phyloP scores from a whole-genome alignment of 208 protist species.

The Wallacemonas collosoma region DNA sequence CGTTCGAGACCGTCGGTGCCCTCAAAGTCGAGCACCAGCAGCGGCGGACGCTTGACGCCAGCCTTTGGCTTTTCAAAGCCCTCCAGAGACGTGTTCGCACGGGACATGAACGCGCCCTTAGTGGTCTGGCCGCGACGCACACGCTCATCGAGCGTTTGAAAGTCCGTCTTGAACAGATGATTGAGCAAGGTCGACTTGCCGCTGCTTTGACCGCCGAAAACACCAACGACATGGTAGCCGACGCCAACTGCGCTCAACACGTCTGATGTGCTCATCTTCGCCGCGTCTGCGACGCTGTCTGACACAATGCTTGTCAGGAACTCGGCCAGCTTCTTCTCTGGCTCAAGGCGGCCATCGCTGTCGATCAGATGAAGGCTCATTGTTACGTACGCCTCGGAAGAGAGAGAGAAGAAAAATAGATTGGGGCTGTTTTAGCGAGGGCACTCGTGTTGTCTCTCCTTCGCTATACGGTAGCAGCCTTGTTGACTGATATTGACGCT shows the following conservation, averaged over 20 bases:
- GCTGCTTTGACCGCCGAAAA: conserved; percentile 96
- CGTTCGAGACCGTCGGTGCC: conserved; percentile 97
- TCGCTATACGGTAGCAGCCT: no score
- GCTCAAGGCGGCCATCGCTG: conserved; percentile 57
- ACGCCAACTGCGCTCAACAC: conserved; percentile 45
- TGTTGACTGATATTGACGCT: no score
- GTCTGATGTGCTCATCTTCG: conserved; percentile 4
- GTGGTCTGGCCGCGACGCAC: conserved; percentile 94
- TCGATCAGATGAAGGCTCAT: conserved; percentile 75
- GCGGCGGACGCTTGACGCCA: conserved; percentile 25
- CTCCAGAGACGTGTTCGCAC: conserved; percentile 30
- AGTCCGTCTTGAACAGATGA: conserved; percentile 94
- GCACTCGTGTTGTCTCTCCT: no score
- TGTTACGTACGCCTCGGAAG: not conserved
- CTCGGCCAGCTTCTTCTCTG: conserved; percentile 47
- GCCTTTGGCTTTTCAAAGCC: conserved; percentile 21
- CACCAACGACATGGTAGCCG: conserved; percentile 91
- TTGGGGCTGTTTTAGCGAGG: no score
- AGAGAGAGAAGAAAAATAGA: no score
- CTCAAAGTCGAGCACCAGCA: conserved; percentile 97
- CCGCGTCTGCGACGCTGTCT: not conserved
- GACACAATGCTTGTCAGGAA: conserved; percentile 38
- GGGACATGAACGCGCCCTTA: conserved; percentile 90
- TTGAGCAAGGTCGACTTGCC: conserved; percentile 98
- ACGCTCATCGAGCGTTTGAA: conserved; percentile 93